Evolutionary conservation across 2,329 filamentous ascomycete species (phyloP), one percentile per base, ranked within the genome.

Genomic region (Bretziella fagacearum): DNA sequence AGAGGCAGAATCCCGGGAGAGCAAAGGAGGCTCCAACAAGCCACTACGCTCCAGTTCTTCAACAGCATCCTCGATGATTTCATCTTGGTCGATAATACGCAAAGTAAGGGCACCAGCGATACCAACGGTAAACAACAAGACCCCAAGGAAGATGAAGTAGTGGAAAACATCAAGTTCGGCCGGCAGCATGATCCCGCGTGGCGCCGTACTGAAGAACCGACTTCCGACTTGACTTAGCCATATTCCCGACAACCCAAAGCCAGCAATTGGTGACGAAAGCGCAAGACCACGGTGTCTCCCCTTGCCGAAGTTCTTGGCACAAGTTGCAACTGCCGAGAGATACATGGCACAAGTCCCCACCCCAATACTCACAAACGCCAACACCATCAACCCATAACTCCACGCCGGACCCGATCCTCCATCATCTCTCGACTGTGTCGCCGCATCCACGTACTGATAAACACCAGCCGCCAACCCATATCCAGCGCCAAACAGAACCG

Each of bases 221-320:
- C 78, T 89, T 25, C 81, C 89, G 20, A 93, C 65, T 65, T 96
- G 89, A 56, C 85, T 93, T 63, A 91, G 72, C 83, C 91, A 93
- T 81, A 98, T 89, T 41, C 87, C 86, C 58, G 87, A 94, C 48
- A 98, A 63, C 0, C 91, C 91, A 59, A 95, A 94, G 5, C 84
- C 81, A 0, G 91, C 85, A 59, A 96, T 95, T 1, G 91, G 91
- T 51, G 84, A 71, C 1, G 89, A 87, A 47, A 98, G 70, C 51
- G 93, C 89, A 44, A 98, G 65, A 0, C 91, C 91, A 56, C 89
- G 81, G 57, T 93, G 80, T 57, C 80, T 83, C 3, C 86, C 85
- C 51, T 81, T 78, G 42, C 87, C 87, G 63, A 96, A 98, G 64
- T 96, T 98, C 75, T 98, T 98, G 29, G 91, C 91, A 58, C 86